Evolutionary conservation across 1,284 basidiomycete genomes (phyloP), one percentile per base, ranked within the genome.

Genomic region (Malassezia japonica): DNA sequence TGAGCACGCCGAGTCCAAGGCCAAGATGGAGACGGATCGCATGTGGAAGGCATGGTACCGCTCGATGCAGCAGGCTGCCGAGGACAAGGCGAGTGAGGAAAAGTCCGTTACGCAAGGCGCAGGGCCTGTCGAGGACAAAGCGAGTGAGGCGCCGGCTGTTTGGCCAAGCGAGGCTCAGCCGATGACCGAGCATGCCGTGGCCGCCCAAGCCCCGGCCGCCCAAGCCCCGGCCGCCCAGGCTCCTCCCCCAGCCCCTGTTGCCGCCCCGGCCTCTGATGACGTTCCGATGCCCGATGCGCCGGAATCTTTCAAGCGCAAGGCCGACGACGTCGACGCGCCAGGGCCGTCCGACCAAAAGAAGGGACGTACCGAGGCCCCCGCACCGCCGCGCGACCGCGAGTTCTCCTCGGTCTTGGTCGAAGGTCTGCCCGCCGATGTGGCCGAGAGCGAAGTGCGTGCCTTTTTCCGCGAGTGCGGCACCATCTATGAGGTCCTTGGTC

Each of bases 371-470:
- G 38, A n/a, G 18, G 16, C 48, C 46, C 32, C 28, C 21, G 35
- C 9, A 9, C 44, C 37, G 31, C 29, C 6, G 32, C 51, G 92
- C 55, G 94, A 99, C 75, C 87, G 94, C 43, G 94, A 99, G 76
- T 87, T 96, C 64, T 83, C 83, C 32, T 94, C 90, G 0, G 84
- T 96, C 1, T 85, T 96, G 45, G 84, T 95, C 6, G 80, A 83
- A 0, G 81, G 85, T 25, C 75, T 95, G 7, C 81, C 82, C 0
- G 38, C 73, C 1, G 77, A 78, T 31, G 78, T 79, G 5, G 77
- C 78, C 0, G 82, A 87, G 45, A 78, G 79, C 1, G 84, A 86
- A 13, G 70, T 96, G n/a, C 76, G 70, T 13, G 68, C 75, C 0
- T 76, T 95, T 8, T 95, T 98, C 76, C 83, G 83, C 72, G 88